Conservation (phyloP, 2,329 filamentous ascomycete species). For the Drechslerella coelobrocha region DNA sequence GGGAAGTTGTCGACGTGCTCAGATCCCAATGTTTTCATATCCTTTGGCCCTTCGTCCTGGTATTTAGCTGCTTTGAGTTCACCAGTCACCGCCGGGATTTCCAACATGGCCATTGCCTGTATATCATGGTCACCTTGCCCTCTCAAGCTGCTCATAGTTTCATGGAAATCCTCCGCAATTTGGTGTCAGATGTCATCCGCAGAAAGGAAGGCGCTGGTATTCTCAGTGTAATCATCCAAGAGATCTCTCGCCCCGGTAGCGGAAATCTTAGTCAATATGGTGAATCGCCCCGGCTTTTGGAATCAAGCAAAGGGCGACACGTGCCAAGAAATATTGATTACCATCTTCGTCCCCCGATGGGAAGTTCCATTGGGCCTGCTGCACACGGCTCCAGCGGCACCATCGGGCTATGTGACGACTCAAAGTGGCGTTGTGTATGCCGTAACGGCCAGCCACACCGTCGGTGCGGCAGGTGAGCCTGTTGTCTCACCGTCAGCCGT, state of each 20-base stretch:
- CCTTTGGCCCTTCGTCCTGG: conserved; percentile 38
- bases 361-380: conserved; percentile 29
- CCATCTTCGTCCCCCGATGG: conserved; percentile 29
- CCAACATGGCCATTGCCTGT: conserved; percentile 45
- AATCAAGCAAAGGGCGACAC: conserved; percentile 24
- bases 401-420: conserved; percentile 39
- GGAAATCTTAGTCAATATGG: conserved; percentile 2
- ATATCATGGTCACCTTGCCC: conserved; percentile 33
- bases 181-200: conserved; percentile 12
- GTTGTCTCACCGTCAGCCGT: conserved; percentile 36
- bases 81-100: conserved; percentile 40
- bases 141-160: conserved; percentile 8
- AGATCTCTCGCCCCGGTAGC: conserved; percentile 8
- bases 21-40: conserved; percentile 1
- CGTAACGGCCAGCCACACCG: conserved; percentile 30
- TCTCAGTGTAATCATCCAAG: conserved; percentile 33
- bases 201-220: conserved; percentile 7
- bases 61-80: conserved; percentile 48
- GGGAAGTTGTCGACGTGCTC: conserved; percentile 14
- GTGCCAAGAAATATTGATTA: conserved; percentile 36
- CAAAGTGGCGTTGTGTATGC: conserved; percentile 26
- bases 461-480: conserved; percentile 16
- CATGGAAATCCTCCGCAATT: conserved; percentile 5
- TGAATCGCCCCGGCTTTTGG: conserved; percentile 18
- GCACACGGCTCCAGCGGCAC: conserved; percentile 22